Base-by-base conservation (phyloP, 805 yeast species). In the Tanozyma kutaoensis region DNA sequence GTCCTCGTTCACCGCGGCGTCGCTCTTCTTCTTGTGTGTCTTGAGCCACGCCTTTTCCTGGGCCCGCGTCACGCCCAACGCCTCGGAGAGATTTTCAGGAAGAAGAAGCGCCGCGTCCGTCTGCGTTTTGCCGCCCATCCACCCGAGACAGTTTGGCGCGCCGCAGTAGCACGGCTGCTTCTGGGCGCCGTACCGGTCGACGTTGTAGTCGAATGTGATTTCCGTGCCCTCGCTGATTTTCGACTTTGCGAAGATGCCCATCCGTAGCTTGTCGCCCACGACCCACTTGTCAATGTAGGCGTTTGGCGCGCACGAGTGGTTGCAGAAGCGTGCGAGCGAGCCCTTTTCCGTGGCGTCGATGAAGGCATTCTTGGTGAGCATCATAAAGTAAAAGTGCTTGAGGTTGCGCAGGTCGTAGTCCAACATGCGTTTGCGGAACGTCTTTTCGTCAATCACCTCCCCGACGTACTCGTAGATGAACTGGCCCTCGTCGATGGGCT, bases 211-310 rank as follows among this genome's bases (percentile, higher is more conserved):
- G 49, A 79, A 79, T 1, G 96, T 82, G 38, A 88, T 72, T 48
- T 88, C 98, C 50, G 91, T 97, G 29, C 95, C 95, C 32, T 51
- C 50, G 6, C 37, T 24, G 28, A 88, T 82, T 15, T 62, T 52
- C 36, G 94, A 61, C 39, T 79, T 79, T 27, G 96, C 81, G 48
- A 88, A 91, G 14, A 88, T 79, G 16, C 97, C 98, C 97, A 91
- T 91, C 37, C 84, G 66, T 31, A 84, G 62, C 46, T 82, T 78
- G 33, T 79, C 81, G 16, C 85, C 85, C 10, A 88, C 97, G 12
- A 86, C 91, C 98, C 98, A 88, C 57, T 88, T 88, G 50, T 88
- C 95, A 23, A 88, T 95, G 42, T 70, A 82, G 14, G 94, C 88
- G 50, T 91, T 91, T 9, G 98, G 98, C 42, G 71, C 75, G 51